Percentiles rank a stretch among this genome's conserved stretches.
These are phyloP conservation scores for Alternaria rosae DNA, from an alignment of 2,329 filamentous ascomycete species.

Conservation along the genomic window DNA sequence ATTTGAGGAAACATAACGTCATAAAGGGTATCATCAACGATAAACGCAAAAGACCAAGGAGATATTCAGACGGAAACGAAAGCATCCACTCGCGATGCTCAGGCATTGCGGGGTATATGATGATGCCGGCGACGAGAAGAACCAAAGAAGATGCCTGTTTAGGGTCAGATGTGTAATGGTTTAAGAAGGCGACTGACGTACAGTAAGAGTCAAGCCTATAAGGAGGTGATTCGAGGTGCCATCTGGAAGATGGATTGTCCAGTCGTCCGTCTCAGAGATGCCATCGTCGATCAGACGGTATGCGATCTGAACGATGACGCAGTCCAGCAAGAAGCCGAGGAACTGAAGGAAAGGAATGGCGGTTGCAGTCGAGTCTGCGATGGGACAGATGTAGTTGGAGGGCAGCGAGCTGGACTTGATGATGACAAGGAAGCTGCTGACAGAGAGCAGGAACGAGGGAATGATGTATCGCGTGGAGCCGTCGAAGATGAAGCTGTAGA, in stretches of 20 bases:
- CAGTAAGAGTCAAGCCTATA: slow-evolving; percentile 41
- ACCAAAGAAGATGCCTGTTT: slow-evolving; percentile 40
- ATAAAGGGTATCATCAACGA: slow-evolving; percentile 50
- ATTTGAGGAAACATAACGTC: slow-evolving; percentile 46
- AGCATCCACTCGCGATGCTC: slow-evolving; percentile 48
- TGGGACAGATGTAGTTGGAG: slow-evolving; percentile 45
- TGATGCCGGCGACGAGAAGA: slow-evolving; percentile 38
- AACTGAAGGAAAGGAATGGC: slow-evolving; percentile 42
- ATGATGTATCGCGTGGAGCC: slow-evolving; percentile 43
- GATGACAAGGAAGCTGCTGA: slow-evolving; percentile 41
- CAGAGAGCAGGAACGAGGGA: slow-evolving; percentile 39
- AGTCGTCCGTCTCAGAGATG: slow-evolving; percentile 31
- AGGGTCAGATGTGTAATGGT: slow-evolving; percentile 21
- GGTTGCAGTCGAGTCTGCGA: slow-evolving; percentile 31
- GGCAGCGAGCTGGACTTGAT: slow-evolving; percentile 38
- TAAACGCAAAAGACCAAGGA: slow-evolving; percentile 44
- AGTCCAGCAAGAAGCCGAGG: slow-evolving; percentile 39
- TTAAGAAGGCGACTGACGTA: slow-evolving; percentile 13
- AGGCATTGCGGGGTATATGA: slow-evolving; percentile 40
- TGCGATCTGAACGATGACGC: slow-evolving; percentile 31
- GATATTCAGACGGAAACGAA: slow-evolving; percentile 40
- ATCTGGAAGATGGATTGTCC: slow-evolving; percentile 35
- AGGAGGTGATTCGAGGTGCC: slow-evolving; percentile 37
- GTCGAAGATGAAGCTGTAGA: slow-evolving; percentile 37
- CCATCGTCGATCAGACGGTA: slow-evolving; percentile 41